Evolutionary conservation across 306 rosid species (phyloP).

Genomic region (Begonia fuchsioides): DNA sequence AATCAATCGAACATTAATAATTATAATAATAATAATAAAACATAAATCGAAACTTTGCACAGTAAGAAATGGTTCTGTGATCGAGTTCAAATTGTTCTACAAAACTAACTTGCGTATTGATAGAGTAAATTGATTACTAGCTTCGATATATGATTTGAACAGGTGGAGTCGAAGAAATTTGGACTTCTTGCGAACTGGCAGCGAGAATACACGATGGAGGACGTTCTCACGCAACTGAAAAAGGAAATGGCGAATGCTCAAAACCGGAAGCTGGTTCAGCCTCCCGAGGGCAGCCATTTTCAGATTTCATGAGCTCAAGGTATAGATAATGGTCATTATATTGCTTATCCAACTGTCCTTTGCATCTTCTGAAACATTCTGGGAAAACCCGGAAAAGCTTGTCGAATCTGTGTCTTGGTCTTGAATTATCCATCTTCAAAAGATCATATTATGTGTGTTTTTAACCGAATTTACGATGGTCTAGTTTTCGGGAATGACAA

Average conservation of each 20-base stretch:
- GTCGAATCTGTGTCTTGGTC: constrained; percentile 5
- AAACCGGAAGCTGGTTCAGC: constrained; percentile 98
- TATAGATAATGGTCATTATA: constrained; percentile 25
- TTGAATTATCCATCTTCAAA: constrained; percentile 5
- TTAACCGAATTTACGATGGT: too few species aligned
- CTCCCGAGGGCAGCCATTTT: constrained; percentile 97
- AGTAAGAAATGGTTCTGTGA: not conserved
- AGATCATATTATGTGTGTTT: not conserved
- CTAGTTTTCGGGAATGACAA: too few species aligned
- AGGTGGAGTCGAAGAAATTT: constrained; percentile 94
- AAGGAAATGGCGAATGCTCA: constrained; percentile 96
- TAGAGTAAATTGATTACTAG: too few species aligned
- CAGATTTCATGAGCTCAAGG: constrained; percentile 25
- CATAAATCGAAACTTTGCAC: too few species aligned
- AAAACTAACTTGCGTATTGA: too few species aligned
- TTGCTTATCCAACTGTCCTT: constrained; percentile 44
- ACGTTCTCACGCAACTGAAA: constrained; percentile 93
- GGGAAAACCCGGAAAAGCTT: constrained; percentile 5
- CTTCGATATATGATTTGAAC: constrained; percentile 13
- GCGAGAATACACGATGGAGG: constrained; percentile 98
- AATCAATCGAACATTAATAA: too few species aligned
- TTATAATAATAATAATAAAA: too few species aligned
- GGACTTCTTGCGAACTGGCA: constrained; percentile 95
- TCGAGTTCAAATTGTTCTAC: too few species aligned
- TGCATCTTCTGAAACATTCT: constrained; percentile 12